These are phyloP conservation scores for Anisodus tanguticus DNA, from an alignment of 257 asterid genomes.

Conservation along the genomic window DNA sequence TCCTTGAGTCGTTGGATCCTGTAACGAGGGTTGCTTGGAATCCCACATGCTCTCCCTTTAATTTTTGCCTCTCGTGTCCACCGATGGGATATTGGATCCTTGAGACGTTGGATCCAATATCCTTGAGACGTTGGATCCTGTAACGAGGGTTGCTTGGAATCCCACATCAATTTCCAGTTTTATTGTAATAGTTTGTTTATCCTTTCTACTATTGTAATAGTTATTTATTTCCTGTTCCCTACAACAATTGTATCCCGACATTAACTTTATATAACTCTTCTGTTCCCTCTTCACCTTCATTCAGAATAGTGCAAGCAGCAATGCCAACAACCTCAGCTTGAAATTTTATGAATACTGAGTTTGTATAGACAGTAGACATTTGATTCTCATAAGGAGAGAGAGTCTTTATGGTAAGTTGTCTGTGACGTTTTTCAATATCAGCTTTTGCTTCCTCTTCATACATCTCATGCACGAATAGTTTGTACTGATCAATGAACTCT, in stretches of 20 bases:
- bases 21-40: conserved; percentile 27
- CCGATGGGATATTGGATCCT: conserved; percentile 40
- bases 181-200: too few species aligned
- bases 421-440: conserved; percentile 38
- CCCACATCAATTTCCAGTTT: too few species aligned
- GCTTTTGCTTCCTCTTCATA: conserved; percentile 48
- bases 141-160: too few species aligned
- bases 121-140: too few species aligned
- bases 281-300: conserved; percentile 41
- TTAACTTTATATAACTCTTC: conserved; percentile 35
- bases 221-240: too few species aligned
- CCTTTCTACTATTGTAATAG: too few species aligned
- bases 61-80: conserved; percentile 52
- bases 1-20: conserved; percentile 54
- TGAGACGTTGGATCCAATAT: too few species aligned
- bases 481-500: conserved; percentile 45
- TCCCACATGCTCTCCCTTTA: conserved; percentile 31
- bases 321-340: conserved; percentile 54
- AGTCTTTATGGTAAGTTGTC: conserved; percentile 36
- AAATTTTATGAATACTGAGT: conserved; percentile 43
- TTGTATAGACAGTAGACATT: conserved; percentile 52
- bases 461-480: conserved; percentile 40
- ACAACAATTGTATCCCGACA: too few species aligned
- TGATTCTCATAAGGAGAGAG: conserved; percentile 56
- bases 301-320: conserved; percentile 39